Percentiles rank a stretch among this genome's conserved stretches.
phyloP scores from a whole-genome alignment of 2,329 filamentous ascomycete species.

The Zymoseptoria pseudotritici region DNA sequence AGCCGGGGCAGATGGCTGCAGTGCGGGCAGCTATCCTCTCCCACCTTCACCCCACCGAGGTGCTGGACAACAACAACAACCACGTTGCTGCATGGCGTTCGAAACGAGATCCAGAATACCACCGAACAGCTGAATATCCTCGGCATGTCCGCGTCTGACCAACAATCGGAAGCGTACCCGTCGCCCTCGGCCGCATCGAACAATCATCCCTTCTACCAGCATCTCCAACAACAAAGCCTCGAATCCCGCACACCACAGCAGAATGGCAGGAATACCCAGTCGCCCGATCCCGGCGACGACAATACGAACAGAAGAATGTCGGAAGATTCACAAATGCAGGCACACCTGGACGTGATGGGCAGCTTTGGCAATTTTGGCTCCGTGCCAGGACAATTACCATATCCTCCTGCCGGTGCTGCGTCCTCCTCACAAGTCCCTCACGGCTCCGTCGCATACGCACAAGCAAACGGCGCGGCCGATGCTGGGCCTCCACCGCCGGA shows the following conservation, averaged over 20 bases:
- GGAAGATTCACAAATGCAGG: conserved; percentile 10
- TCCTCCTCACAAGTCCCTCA: conserved; percentile 9
- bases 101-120: background rate
- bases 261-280: background rate
- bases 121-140: background rate
- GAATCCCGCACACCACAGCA: background rate
- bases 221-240: conserved; percentile 2
- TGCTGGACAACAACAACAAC: background rate
- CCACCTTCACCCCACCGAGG: background rate
- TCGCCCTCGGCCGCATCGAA: background rate
- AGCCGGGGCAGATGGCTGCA: background rate
- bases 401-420: conserved; percentile 2
- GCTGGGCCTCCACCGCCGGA: conserved; percentile 6
- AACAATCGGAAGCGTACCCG: background rate
- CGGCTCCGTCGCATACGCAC: conserved; percentile 17
- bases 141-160: background rate
- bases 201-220: conserved; percentile 9
- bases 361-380: conserved; percentile 14
- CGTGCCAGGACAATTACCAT: conserved; percentile 5
- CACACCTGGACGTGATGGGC: conserved; percentile 8
- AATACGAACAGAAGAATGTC: conserved; percentile 1
- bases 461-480: conserved; percentile 15
- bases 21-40: background rate
- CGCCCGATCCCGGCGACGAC: background rate
- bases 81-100: background rate